phyloP scores from a whole-genome alignment of 257 asterid species.

The Capsicum pubescens region DNA sequence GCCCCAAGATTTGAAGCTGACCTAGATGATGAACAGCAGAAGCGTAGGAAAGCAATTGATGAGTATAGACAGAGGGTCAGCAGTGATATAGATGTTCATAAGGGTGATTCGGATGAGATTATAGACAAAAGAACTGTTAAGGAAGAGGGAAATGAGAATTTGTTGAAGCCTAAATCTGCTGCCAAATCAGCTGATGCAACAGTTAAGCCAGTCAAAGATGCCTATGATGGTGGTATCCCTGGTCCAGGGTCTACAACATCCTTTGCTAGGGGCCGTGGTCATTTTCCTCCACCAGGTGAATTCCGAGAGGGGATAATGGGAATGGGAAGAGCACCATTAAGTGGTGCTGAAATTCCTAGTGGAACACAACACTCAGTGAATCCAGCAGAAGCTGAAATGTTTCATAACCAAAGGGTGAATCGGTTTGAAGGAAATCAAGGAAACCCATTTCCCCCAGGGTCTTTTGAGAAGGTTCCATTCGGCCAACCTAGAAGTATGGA shows the following conservation, averaged over 20 bases:
- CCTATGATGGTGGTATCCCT: conserved; percentile 31
- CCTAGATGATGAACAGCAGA: conserved; percentile 33
- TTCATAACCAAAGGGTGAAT: conserved; percentile 44
- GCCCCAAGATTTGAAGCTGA: conserved; percentile 38
- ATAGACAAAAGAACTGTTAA: conserved; percentile 42
- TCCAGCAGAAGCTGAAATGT: conserved; percentile 46
- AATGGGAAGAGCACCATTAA: conserved; percentile 56
- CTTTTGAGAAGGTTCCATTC: conserved; percentile 52
- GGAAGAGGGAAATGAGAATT: conserved; percentile 46
- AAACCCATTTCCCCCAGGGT: conserved; percentile 33
- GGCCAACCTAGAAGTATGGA: conserved; percentile 47
- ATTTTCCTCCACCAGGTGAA: conserved; percentile 52
- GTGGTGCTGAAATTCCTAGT: conserved; percentile 53
- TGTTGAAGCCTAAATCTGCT: conserved; percentile 48
- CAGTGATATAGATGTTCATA: conserved; percentile 43
- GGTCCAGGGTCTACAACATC: conserved; percentile 36
- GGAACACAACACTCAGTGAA: conserved; percentile 45
- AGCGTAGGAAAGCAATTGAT: conserved; percentile 32
- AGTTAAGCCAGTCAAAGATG: conserved; percentile 40
- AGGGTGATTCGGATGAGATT: conserved; percentile 54
- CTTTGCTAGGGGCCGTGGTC: conserved; percentile 54
- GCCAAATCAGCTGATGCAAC: conserved; percentile 46
- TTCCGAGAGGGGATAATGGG: conserved; percentile 46
- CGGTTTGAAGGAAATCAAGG: conserved; percentile 40
- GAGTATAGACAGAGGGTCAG: conserved; percentile 28